A percentile compares a stretch with the other conserved stretches of the same genome.
Evolutionary conservation across 2,329 filamentous ascomycete species (phyloP).

Genomic region (Aureobasidium namibiae): DNA sequence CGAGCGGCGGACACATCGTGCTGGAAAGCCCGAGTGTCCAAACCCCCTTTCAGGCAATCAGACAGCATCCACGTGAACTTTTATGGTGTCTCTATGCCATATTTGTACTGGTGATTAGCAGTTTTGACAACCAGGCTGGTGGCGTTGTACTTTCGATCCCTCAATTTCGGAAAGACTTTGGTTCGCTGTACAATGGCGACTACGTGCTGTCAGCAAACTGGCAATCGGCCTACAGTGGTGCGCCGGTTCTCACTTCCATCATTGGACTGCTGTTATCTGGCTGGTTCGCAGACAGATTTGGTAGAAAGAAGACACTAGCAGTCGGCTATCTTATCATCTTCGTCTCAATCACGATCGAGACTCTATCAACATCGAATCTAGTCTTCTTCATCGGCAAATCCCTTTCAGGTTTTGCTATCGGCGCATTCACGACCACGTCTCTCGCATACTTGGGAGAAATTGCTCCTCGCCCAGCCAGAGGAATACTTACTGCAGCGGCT

Average conservation of each 20-base stretch:
- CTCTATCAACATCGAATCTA: constrained; percentile 33
- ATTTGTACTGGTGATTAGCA: constrained; percentile 33
- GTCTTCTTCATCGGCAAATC: constrained; percentile 37
- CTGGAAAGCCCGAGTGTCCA: background rate
- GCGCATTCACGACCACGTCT: constrained; percentile 32
- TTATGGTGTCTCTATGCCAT: constrained; percentile 34
- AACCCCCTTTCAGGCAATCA: constrained; percentile 16
- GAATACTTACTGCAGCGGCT: constrained; percentile 30
- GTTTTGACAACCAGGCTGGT: constrained; percentile 36
- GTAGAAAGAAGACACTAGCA: constrained; percentile 28
- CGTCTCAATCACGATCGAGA: constrained; percentile 34
- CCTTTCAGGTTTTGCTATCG: constrained; percentile 35
- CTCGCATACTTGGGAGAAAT: constrained; percentile 34
- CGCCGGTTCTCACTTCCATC: constrained; percentile 32
- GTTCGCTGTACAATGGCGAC: constrained; percentile 26
- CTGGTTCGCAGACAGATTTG: constrained; percentile 30
- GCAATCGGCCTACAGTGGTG: constrained; percentile 39
- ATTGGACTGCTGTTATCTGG: constrained; percentile 29
- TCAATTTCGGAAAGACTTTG: constrained; percentile 39
- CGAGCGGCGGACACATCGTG: background rate
- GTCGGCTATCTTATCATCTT: constrained; percentile 30
- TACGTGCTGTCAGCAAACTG: constrained; percentile 37
- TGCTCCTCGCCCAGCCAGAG: constrained; percentile 31
- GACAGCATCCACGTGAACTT: constrained; percentile 24
- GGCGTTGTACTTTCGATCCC: constrained; percentile 38